Base-by-base conservation (phyloP, 148 eudicot species). In the Talinum fruticosum region DNA sequence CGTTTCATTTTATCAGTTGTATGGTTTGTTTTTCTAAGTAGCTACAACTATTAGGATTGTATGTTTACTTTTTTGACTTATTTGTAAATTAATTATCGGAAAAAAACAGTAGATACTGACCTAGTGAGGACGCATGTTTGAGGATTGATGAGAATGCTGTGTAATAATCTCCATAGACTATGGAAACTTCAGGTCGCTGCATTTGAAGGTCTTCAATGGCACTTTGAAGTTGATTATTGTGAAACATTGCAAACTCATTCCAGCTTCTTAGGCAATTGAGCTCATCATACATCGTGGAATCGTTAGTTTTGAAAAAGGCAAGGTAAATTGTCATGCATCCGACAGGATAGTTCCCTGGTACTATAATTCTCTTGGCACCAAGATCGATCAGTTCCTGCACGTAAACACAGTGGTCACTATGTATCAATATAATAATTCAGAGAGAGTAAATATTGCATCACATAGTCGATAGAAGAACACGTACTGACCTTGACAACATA, bases 141-240 rank as follows among this genome's bases (percentile, higher is more conserved):
- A 82, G 37, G 45, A 82, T 57, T 32, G 70, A 64, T 13, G 28
- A 67, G 15, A 78, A 41, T 10, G 78, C 73, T 2, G 24, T 7
- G 15, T 30, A 78, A 26, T 78, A 82, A 78, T 82, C 84, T 26
- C 64, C 78, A 61, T 82, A 82, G 28, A 33, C 47, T 14, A 82
- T 82, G 0, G 72, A 29, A 47, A 74, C 75, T 18, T 75, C 29
- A n/a, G 75, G 81, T 44, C 78, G 69, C 57, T 74, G 64, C 12
- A 19, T 62, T 44, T 51, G 71, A 32, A 82, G 84, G 6, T 74
- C 66, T 10, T 13, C 19, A 38, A 82, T 75, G 10, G 30, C 66
- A 69, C 74, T 74, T 82, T 74, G 79, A 1, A 82, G 71, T 4
- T 21, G 47, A 34, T 45, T 29, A 69, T 82, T 82, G 65, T 82